Evolutionary conservation across 768 basidiomycete species (phyloP).

Genomic region (Royoungia palumana): DNA sequence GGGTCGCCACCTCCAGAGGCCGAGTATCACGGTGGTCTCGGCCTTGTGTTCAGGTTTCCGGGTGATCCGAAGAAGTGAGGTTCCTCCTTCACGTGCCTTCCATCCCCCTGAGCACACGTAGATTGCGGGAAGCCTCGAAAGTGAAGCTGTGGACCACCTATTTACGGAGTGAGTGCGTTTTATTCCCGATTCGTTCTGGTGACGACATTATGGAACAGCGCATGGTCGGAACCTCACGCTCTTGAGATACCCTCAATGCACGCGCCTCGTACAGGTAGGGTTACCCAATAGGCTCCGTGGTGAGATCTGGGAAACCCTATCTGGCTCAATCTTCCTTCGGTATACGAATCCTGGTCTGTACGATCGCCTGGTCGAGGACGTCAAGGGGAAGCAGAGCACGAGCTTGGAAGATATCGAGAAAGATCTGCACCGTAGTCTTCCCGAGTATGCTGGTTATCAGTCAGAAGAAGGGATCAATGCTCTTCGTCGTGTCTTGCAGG

Average conservation of each 20-base stretch:
- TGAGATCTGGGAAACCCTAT: conserved; percentile 97
- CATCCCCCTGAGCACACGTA: conserved; percentile 29
- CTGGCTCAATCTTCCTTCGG: conserved; percentile 89
- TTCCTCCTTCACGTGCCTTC: not conserved
- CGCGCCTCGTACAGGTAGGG: conserved; percentile 96
- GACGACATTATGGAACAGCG: conserved; percentile 39
- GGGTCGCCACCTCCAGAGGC: conserved; percentile 44
- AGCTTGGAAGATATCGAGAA: conserved; percentile 99
- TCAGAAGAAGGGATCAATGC: conserved; percentile 80
- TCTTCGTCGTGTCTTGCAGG: conserved; percentile 86
- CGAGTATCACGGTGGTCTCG: conserved; percentile 74
- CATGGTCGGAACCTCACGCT: conserved; percentile 96
- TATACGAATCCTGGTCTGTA: conserved; percentile 85
- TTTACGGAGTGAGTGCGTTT: conserved; percentile 54
- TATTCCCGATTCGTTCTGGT: conserved; percentile 3
- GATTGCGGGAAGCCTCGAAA: conserved; percentile 88
- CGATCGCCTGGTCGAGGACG: conserved; percentile 66
- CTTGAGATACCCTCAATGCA: conserved; percentile 93
- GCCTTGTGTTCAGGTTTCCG: conserved; percentile 83
- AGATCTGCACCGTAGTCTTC: conserved; percentile 91
- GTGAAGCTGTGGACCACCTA: conserved; percentile 95
- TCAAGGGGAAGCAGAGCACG: conserved; percentile 73
- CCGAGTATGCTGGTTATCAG: conserved; percentile 97
- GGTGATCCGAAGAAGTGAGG: conserved; percentile 88
- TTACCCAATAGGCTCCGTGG: conserved; percentile 92